Evolutionary conservation across 208 protist genomes (phyloP).

Genomic region (Trichomonas vaginalis): DNA sequence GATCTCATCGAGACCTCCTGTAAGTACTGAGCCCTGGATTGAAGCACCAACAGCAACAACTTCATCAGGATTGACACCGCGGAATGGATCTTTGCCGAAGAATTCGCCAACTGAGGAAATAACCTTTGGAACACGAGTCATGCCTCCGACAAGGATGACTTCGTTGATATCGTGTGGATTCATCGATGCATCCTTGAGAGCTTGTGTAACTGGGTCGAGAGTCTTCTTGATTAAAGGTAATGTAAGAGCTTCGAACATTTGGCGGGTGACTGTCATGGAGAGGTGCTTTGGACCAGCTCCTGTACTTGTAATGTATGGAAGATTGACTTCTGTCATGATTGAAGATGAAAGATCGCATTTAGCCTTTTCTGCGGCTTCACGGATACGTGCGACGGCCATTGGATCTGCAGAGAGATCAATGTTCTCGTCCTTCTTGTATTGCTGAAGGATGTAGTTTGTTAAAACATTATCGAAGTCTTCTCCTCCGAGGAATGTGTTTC

Average conservation of each 20-base stretch:
- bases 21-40: conserved; percentile 62
- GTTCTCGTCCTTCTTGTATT: conserved; percentile 69
- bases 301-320: conserved; percentile 38
- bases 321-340: conserved; percentile 34
- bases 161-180: conserved; percentile 70
- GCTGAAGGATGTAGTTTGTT: conserved; percentile 56
- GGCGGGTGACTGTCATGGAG: conserved; percentile 59
- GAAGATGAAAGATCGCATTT: conserved; percentile 80
- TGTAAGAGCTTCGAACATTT: conserved; percentile 65
- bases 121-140: conserved; percentile 84
- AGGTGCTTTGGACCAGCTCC: conserved; percentile 41
- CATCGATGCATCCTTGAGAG: conserved; percentile 46
- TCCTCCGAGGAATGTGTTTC: conserved; percentile 90
- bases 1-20: conserved; percentile 67
- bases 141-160: conserved; percentile 75
- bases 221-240: conserved; percentile 58
- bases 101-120: conserved; percentile 42
- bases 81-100: conserved; percentile 65
- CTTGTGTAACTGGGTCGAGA: conserved; percentile 55
- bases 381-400: conserved; percentile 74
- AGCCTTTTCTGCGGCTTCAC: conserved; percentile 83
- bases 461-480: conserved; percentile 89
- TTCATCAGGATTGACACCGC: conserved; percentile 96
- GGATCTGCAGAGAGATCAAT: conserved; percentile 72
- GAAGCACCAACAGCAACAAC: conserved; percentile 93